Evolutionary conservation across 257 asterid genomes (phyloP).

Genomic region (Solanum gracilifrons): DNA sequence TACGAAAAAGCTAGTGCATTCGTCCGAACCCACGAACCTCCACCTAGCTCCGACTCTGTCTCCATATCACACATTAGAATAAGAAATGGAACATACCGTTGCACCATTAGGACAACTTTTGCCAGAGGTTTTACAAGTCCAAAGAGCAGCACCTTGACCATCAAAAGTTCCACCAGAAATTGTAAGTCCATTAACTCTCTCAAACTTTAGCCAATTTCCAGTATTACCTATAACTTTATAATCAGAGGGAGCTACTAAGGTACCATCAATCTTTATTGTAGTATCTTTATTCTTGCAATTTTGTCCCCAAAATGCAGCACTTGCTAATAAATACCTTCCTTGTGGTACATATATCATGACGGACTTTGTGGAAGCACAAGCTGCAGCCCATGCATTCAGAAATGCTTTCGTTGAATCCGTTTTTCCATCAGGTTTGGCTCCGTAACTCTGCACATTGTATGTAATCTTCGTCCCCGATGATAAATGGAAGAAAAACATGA

Average conservation of each 20-base stretch:
- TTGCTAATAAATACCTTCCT: slow-evolving; percentile 1
- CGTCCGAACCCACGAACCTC: neutral
- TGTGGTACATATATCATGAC: slow-evolving; percentile 6
- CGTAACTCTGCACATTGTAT: neutral
- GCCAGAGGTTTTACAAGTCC: slow-evolving; percentile 6
- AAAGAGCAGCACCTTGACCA: slow-evolving; percentile 6
- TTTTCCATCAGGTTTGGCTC: slow-evolving; percentile 5
- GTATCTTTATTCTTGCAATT: neutral
- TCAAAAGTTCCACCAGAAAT: slow-evolving; percentile 9
- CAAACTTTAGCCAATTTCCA: slow-evolving; percentile 6
- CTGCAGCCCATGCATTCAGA: slow-evolving; percentile 6
- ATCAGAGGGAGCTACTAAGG: slow-evolving; percentile 6
- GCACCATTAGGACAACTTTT: slow-evolving; percentile 5
- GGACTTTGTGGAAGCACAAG: slow-evolving; percentile 5
- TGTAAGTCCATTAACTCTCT: neutral
- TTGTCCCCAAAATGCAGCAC: neutral
- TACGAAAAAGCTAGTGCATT: neutral
- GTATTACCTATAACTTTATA: neutral
- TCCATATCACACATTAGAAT: neutral
- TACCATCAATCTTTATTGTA: slow-evolving; percentile 1
- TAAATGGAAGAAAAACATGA: neutral
- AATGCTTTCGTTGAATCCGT: neutral
- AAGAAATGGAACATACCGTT: neutral
- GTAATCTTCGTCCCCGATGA: neutral
- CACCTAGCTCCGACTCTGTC: neutral